Evolutionary conservation across 1,284 basidiomycete genomes (phyloP), one percentile per base, ranked within the genome.

Genomic region (Leccinum fuscescens): DNA sequence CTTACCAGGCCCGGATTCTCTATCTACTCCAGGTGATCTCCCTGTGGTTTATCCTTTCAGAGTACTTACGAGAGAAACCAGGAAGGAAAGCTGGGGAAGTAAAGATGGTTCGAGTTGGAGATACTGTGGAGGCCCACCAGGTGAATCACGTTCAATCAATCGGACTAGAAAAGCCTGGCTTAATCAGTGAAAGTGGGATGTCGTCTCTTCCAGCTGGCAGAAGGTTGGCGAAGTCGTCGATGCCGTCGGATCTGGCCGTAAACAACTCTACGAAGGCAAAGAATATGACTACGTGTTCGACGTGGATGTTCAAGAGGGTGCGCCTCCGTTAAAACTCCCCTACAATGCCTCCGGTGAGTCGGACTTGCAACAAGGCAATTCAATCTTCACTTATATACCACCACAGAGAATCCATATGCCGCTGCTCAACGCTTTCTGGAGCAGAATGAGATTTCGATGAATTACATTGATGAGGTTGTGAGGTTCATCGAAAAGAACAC

Each of bases 201-300:
- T 77, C 20, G 77, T 81, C 3, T 80, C 79, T 11, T 78, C 77
- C 12, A 82, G 82, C 44, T 98, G 96, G 96, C 85, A 92, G 72
- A 97, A 96, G 74, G 87, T 99, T 44, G 97, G 97, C 12, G 91
- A 96, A 66, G 96, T 99, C 4, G 94, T 97, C 3, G 96, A 96
- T 70, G 94, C 94, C 15, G 92, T 97, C 51, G 93, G 94, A 8
- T 86, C 89, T 51, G 86, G 86, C 7, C 83, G 91, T 62, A 98
- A 94, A 76, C 93, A 96, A 74, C 81, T 96, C 5, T 90, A 92
- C 73, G 77, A 93, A 66, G 97, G 97, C 31, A 89, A 90, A 72
- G 96, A 98, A 76, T 99, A 96, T 71, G 97, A 99, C 77, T 96
- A 98, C 69, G 96, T 99, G 7, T 99, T 99, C 69, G 96, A 98